Base-by-base conservation (phyloP, 192 early-diverging fungal genomes). In the Rhizoclosmatium globosum region DNA sequence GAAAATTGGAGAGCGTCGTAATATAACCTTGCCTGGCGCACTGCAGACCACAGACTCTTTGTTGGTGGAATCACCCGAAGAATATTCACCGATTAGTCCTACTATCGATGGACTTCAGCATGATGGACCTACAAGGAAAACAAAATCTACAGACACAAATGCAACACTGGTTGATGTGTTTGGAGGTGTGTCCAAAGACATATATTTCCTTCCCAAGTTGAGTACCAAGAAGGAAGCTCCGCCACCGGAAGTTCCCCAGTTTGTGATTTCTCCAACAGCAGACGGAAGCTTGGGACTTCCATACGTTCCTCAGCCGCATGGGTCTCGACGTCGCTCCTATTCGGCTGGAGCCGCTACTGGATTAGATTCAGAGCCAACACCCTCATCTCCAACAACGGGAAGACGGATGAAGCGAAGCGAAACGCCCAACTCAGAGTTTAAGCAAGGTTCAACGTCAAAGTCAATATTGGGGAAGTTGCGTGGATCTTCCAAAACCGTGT, bases 141-240 rank as follows among this genome's bases (percentile, higher is more conserved):
- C 7, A 6, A 31, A 62, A 23, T 7, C 6, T 41, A 19, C 11
- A 43, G 46, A 23, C 42, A 11, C 48, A 46, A 41, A 4, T 19
- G 64, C 19, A 7, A 11, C 69, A 56, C 53, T 71, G 60, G 19
- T 21, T 7, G 23, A 62, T 39, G 60, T 62, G 9, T 71, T 71
- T 71, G 69, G 69, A 23, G 39, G 17, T 56, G 9, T 17, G 13
- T 44, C 74, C 41, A 67, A 38, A 39, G 74, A 67, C 23, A 46
- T 76, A n/a, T 76, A 23, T 50, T 76, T 76, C 64, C 13, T 48
- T 6, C 45, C 74, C 19, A 76, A 76, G 66, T 4, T 43, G 46
- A 66, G 62, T 39, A 53, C 57, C 4, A 56, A 45, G 45, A 47
- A 47, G 4, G 46, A 47, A 66, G 7, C n/a, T 21, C 61, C 19